Evolutionary conservation across 495 filamentous ascomycete genomes (phyloP).

Genomic region (Hyaloscypha variabilis): DNA sequence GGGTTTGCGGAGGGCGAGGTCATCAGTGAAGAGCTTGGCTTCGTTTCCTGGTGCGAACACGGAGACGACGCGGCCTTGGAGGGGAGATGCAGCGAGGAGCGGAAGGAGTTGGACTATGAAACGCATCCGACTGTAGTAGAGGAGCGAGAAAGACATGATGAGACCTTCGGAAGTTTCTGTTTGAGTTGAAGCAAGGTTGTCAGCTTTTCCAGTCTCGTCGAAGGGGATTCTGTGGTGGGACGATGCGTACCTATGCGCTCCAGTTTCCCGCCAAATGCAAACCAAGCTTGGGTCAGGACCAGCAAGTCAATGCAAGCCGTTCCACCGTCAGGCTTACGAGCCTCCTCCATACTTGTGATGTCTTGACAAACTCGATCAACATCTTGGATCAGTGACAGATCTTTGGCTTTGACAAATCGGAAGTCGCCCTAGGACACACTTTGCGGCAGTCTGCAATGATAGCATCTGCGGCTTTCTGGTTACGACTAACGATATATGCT

Average conservation of each 20-base stretch:
- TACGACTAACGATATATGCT: constrained; percentile 42
- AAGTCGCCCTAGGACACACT: constrained; percentile 20
- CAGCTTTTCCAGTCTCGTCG: too few species aligned
- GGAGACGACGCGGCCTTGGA: constrained; percentile 13
- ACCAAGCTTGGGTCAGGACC: constrained; percentile 32
- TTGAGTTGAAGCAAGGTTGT: too few species aligned
- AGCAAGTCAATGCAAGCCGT: constrained; percentile 22
- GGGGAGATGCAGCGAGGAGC: constrained; percentile 23
- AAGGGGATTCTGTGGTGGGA: too few species aligned
- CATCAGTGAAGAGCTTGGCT: too few species aligned
- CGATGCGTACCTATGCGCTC: too few species aligned
- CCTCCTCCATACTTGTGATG: constrained; percentile 7
- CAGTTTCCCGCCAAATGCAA: too few species aligned
- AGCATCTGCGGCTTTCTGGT: constrained; percentile 34
- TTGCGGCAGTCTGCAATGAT: constrained; percentile 34
- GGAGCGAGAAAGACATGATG: constrained; percentile 21
- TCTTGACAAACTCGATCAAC: constrained; percentile 28
- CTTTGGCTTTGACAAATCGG: constrained; percentile 23
- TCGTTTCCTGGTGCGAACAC: constrained; percentile 9
- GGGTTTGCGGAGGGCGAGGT: too few species aligned
- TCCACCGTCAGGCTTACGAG: background rate
- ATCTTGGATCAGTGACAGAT: constrained; percentile 26
- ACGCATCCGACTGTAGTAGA: constrained; percentile 33
- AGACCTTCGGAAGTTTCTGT: constrained; percentile 32
- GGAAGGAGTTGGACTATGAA: constrained; percentile 23